Evolutionary conservation across 2,329 filamentous ascomycete species (phyloP).

Genomic region (Penicillium capsulatum): DNA sequence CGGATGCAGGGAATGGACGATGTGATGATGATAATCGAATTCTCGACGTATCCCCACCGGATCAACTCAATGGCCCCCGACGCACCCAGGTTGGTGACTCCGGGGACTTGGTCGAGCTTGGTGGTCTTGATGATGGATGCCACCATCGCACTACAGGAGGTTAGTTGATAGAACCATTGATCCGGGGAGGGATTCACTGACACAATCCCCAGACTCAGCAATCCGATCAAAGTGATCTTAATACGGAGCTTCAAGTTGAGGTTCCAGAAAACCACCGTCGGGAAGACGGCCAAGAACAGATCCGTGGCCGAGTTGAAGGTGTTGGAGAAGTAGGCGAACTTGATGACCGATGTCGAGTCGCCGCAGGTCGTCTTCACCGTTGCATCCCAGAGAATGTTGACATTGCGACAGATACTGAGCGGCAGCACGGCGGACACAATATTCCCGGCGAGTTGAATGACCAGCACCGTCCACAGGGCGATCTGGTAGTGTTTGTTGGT

Average conservation of each 20-base stretch:
- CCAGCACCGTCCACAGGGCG: slow-evolving; percentile 21
- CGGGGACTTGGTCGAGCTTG: slow-evolving; percentile 23
- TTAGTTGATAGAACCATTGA: not conserved
- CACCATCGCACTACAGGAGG: slow-evolving; percentile 25
- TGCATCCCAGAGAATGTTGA: slow-evolving; percentile 23
- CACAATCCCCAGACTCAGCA: slow-evolving; percentile 29
- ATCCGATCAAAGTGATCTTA: slow-evolving; percentile 26
- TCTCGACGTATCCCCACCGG: slow-evolving; percentile 30
- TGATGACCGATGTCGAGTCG: slow-evolving; percentile 17
- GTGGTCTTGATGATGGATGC: slow-evolving; percentile 33
- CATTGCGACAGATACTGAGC: slow-evolving; percentile 26
- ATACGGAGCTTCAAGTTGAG: slow-evolving; percentile 28
- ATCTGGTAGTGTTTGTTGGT: slow-evolving; percentile 22
- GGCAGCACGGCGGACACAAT: slow-evolving; percentile 26
- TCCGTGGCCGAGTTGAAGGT: slow-evolving; percentile 29
- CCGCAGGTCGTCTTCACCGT: slow-evolving; percentile 25
- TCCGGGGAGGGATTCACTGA: slow-evolving; percentile 6
- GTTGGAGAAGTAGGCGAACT: slow-evolving; percentile 30
- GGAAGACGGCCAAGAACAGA: slow-evolving; percentile 29
- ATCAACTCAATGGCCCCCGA: slow-evolving; percentile 25
- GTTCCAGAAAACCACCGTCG: slow-evolving; percentile 29
- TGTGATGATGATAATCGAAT: slow-evolving; percentile 30
- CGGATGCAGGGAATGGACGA: slow-evolving; percentile 31
- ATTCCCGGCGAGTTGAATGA: slow-evolving; percentile 26
- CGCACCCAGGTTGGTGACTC: slow-evolving; percentile 26